Percentiles rank a stretch among this genome's conserved stretches.
These are phyloP conservation scores for Aspergillus thermomutatus DNA, from an alignment of 2,329 filamentous ascomycete species.

Conservation along the genomic window DNA sequence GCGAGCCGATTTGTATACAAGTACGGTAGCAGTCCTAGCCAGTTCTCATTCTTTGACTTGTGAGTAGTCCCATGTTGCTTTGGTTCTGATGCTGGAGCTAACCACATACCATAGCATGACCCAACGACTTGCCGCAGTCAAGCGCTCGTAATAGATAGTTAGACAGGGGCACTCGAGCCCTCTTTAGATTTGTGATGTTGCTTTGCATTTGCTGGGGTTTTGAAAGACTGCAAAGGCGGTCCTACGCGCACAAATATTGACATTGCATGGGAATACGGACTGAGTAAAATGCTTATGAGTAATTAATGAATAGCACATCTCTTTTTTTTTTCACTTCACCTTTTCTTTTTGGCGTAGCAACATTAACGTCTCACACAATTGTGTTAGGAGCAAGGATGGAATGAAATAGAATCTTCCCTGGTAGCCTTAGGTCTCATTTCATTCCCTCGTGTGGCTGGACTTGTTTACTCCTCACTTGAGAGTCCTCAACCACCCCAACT, in stretches of 20 bases:
- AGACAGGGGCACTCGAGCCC: slow-evolving; percentile 6
- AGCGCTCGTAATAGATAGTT: slow-evolving; percentile 20
- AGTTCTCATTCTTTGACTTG: slow-evolving; percentile 99
- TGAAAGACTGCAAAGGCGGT: slow-evolving; percentile 13
- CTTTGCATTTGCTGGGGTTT: slow-evolving; percentile 15
- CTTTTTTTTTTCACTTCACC: neutral
- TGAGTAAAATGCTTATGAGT: slow-evolving; percentile 10
- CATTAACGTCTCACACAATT: neutral
- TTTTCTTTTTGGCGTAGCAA: neutral
- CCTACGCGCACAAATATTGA: slow-evolving; percentile 14
- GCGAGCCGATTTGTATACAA: slow-evolving; percentile 96
- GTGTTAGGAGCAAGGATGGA: neutral
- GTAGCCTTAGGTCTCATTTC: too few relatives aligned
- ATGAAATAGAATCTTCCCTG: too few relatives aligned
- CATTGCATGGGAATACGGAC: slow-evolving; percentile 6
- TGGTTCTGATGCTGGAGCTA: neutral
- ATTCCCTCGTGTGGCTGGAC: too few relatives aligned
- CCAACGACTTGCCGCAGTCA: slow-evolving; percentile 31
- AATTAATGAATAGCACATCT: slow-evolving; percentile 8
- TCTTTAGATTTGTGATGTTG: slow-evolving; percentile 9
- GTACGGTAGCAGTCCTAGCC: slow-evolving; percentile 85
- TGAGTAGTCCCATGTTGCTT: slow-evolving; percentile 50
- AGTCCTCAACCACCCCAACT: neutral
- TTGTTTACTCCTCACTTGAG: neutral
- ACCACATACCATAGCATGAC: slow-evolving; percentile 30